phyloP scores from a whole-genome alignment of 768 basidiomycete species.

The Tulasnella sp. region DNA sequence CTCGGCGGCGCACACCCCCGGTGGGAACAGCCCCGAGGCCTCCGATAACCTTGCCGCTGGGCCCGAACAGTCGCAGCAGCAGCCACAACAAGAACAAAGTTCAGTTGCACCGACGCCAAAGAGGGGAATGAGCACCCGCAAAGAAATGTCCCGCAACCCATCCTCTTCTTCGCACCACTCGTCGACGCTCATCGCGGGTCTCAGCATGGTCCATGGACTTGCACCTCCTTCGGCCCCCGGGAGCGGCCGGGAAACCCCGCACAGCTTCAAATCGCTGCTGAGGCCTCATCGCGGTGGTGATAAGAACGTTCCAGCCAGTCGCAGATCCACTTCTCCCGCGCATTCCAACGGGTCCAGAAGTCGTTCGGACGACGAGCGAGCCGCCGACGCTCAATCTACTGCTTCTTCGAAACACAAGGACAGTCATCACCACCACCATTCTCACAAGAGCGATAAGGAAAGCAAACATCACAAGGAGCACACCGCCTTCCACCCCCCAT shows the following conservation, averaged over 20 bases:
- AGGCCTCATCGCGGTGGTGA: slow-evolving; percentile 27
- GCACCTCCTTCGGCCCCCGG: slow-evolving; percentile 8
- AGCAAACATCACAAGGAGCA: slow-evolving; percentile 36
- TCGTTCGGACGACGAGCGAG: slow-evolving; percentile 27
- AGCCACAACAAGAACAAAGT: neutral
- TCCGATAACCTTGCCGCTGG: slow-evolving; percentile 7
- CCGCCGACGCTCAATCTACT: neutral
- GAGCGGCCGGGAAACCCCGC: slow-evolving; percentile 29
- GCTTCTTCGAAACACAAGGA: slow-evolving; percentile 33
- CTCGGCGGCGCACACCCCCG: slow-evolving; percentile 8
- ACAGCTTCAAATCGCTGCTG: slow-evolving; percentile 26
- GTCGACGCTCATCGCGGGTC: slow-evolving; percentile 24
- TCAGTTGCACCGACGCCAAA: slow-evolving; percentile 13
- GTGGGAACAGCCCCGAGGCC: slow-evolving; percentile 17
- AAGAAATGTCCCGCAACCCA: neutral
- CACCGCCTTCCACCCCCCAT: slow-evolving; percentile 42
- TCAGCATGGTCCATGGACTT: slow-evolving; percentile 27
- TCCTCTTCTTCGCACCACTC: neutral
- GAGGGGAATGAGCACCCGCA: slow-evolving; percentile 14
- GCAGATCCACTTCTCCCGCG: slow-evolving; percentile 30
- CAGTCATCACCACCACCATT: slow-evolving; percentile 37
- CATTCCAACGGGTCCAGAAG: slow-evolving; percentile 29
- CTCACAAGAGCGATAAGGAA: slow-evolving; percentile 41
- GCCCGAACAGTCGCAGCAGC: slow-evolving; percentile 13
- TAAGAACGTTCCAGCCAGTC: neutral